A percentile compares a stretch with the other conserved stretches of the same genome.
Evolutionary conservation across 148 eudicot species (phyloP).

Genomic region (Linanthus parryae): DNA sequence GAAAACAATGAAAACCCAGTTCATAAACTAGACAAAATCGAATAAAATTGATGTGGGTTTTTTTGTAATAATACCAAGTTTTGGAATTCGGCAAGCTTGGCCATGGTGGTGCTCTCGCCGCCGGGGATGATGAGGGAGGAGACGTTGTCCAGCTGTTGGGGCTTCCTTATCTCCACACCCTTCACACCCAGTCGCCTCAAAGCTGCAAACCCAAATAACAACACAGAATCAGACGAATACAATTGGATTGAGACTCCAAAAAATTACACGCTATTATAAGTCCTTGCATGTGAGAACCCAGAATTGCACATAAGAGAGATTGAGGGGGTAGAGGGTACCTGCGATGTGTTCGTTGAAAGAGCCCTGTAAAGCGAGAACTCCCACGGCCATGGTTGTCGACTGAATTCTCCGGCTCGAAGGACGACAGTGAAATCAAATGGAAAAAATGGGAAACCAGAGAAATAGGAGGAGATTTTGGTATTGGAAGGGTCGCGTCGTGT

Average conservation of each 20-base stretch:
- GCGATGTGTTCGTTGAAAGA: slow-evolving; percentile 95
- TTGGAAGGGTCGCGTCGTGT: too few species aligned
- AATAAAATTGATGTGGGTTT: too few species aligned
- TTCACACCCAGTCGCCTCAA: slow-evolving; percentile 77
- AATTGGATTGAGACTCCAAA: too few species aligned
- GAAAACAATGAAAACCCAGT: too few species aligned
- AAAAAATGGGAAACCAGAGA: too few species aligned
- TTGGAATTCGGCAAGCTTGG: slow-evolving; percentile 81
- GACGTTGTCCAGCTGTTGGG: slow-evolving; percentile 68
- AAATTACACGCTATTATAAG: not conserved
- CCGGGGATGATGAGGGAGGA: slow-evolving; percentile 88
- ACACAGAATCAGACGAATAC: too few species aligned
- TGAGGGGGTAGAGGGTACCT: slow-evolving; percentile 22
- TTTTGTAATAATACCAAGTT: slow-evolving; percentile 78
- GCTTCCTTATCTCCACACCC: slow-evolving; percentile 72
- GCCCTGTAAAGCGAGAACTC: slow-evolving; percentile 94
- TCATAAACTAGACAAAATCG: too few species aligned
- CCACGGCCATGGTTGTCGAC: too few species aligned
- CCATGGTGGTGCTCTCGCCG: slow-evolving; percentile 99
- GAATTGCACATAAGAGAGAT: too few species aligned
- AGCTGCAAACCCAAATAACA: slow-evolving; percentile 39
- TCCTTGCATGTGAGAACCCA: not conserved
- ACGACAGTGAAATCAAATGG: too few species aligned
- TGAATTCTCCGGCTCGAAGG: too few species aligned
- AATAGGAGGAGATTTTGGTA: too few species aligned